Evolutionary conservation across 176 grass and related monocot genomes (phyloP), one percentile per base, ranked within the genome.

Genomic region (Neostapfia colusana): DNA sequence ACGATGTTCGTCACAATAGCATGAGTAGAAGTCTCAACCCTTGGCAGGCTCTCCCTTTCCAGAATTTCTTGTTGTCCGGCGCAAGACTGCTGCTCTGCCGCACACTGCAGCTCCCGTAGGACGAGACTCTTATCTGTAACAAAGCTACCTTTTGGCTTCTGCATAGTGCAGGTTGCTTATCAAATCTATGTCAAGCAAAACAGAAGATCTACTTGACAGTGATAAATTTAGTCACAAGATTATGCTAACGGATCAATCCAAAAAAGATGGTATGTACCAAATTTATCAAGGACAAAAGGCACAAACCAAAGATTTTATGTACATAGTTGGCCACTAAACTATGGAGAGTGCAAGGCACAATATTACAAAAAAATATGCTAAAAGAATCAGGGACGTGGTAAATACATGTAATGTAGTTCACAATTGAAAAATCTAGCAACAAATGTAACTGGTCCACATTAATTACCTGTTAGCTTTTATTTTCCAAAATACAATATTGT

Each of bases 1-100:
- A 81, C 20, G n/a, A 91, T 28, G 39, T 86, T 87, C 59, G 91
- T 97, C 48, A 91, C 94, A 59, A 97, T 62, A 20, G 86, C 94
- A 69, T 89, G 72, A 7, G 71, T 50, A 65, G 54, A 63, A 2
- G 83, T 85, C 78, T 93, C 91, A 0, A 81, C 88, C 81, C 79
- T 77, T 34, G 83, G 84, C 26, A 88, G 63, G 37, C 48, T 72
- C 82, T 88, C 82, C 49, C 78, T 89, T 74, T 89, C 82, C 54
- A 97, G 72, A 73, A 88, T 53, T 48, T 88, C 76, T 73, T 89
- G 84, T 77, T 91, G 88, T 51, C 89, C 94, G 2, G 68, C 42
- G 3, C 62, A 56, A 84, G 76, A 84, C 65, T 82, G 70, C 7
- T 25, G 80, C 81, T 91, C 82, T 21, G 91, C 84, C 16, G 73